Percentiles rank a stretch among this genome's conserved stretches.
Conservation (phyloP, 2,329 filamentous ascomycete genomes). For the Hypomyces perniciosus region DNA sequence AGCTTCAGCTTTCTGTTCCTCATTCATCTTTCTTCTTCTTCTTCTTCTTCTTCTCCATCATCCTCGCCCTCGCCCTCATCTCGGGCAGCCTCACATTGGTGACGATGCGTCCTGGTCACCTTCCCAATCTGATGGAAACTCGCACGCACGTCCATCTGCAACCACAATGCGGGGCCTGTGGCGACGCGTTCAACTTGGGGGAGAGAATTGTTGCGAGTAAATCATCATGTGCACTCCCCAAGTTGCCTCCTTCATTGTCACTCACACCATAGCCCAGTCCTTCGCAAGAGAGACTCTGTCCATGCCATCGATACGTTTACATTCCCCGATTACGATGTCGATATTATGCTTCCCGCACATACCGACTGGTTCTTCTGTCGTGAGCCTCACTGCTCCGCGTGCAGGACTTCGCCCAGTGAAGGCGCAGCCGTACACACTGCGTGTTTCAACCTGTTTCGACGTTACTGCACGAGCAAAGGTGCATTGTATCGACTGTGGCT, state of each 20-base stretch:
- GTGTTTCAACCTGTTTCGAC: background rate
- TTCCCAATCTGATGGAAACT: no score
- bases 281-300: background rate
- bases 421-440: background rate
- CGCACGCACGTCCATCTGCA: background rate
- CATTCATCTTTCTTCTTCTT: no score
- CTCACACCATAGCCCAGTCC: background rate
- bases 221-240: background rate
- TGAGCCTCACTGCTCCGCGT: background rate
- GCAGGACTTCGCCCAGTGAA: background rate
- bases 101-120: no score
- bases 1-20: no score
- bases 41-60: no score
- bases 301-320: background rate
- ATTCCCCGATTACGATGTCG: background rate
- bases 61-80: no score
- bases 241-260: background rate
- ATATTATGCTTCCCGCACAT: no score
- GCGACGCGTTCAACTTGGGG: background rate
- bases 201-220: background rate
- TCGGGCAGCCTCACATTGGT: no score
- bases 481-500: background rate
- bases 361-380: background rate
- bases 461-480: background rate
- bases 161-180: background rate